Evolutionary conservation across 129 eudicot species (phyloP).

Genomic region (Logfia minima): DNA sequence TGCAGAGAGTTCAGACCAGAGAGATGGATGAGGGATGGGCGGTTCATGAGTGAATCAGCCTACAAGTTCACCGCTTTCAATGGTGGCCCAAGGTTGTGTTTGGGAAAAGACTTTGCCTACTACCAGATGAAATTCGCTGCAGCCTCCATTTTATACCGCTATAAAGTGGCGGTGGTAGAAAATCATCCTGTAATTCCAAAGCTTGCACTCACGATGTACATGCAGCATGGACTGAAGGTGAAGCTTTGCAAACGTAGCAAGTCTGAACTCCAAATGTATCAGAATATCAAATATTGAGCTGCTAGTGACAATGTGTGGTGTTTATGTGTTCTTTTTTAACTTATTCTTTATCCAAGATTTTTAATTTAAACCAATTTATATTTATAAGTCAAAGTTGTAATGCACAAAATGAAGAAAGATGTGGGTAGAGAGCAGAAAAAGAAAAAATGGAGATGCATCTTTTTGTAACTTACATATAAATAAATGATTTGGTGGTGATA

Average conservation of each 20-base stretch:
- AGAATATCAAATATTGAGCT: constrained; percentile 29
- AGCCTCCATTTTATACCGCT: constrained; percentile 77
- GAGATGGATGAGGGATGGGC: constrained; percentile 85
- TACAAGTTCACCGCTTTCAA: constrained; percentile 93
- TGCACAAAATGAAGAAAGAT: constrained; percentile 25
- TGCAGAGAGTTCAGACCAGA: constrained; percentile 86
- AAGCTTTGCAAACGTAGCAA: constrained; percentile 52
- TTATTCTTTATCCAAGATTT: constrained; percentile 28
- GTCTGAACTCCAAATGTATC: constrained; percentile 44
- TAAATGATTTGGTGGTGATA: constrained; percentile 33
- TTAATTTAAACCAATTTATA: constrained; percentile 9
- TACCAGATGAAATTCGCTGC: constrained; percentile 96
- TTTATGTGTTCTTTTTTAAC: constrained; percentile 15
- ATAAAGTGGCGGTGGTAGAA: constrained; percentile 59
- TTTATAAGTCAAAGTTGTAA: constrained; percentile 31
- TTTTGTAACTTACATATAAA: constrained; percentile 35
- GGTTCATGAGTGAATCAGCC: constrained; percentile 91
- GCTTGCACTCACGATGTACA: constrained; percentile 95
- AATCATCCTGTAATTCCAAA: constrained; percentile 70
- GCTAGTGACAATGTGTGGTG: constrained; percentile 19
- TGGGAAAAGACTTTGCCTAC: constrained; percentile 95
- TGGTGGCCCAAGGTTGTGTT: constrained; percentile 91
- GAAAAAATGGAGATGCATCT: constrained; percentile 26
- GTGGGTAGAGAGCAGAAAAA: constrained; percentile 13
- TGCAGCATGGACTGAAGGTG: constrained; percentile 82